Evolutionary conservation across 169 alveolate genomes (phyloP).

Genomic region (Neospora caninum): DNA sequence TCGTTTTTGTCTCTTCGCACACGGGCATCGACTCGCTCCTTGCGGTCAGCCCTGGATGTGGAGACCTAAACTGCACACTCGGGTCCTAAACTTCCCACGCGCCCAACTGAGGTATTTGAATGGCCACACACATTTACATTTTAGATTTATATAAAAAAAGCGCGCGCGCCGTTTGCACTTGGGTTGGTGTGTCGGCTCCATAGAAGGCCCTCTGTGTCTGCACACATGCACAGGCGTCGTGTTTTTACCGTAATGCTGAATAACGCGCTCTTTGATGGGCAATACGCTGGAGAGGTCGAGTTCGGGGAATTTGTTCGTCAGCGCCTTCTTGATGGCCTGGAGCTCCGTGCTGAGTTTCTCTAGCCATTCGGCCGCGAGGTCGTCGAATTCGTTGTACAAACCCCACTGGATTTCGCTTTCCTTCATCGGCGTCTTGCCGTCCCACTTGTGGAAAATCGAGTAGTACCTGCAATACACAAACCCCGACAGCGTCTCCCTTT

Average conservation of each 20-base stretch:
- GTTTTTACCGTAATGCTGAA: conserved; percentile 55
- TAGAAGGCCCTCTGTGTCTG: too few relatives aligned
- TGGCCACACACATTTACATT: too few relatives aligned
- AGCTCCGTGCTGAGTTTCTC: conserved; percentile 48
- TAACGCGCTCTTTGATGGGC: conserved; percentile 63
- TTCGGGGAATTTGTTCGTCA: neutral
- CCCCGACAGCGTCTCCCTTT: neutral
- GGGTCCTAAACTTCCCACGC: too few relatives aligned
- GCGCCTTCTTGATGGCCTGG: conserved; percentile 47
- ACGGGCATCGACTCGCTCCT: too few relatives aligned
- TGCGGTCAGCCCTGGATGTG: too few relatives aligned
- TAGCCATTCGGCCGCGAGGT: conserved; percentile 46
- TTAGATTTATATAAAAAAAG: too few relatives aligned
- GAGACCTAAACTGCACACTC: too few relatives aligned
- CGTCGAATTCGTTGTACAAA: conserved; percentile 62
- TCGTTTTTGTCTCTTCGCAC: too few relatives aligned
- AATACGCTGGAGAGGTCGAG: conserved; percentile 52
- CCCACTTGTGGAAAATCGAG: conserved; percentile 64
- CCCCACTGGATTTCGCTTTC: conserved; percentile 67
- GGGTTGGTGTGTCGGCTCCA: too few relatives aligned
- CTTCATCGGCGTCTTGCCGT: conserved; percentile 23
- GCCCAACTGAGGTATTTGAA: too few relatives aligned
- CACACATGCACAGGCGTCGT: too few relatives aligned
- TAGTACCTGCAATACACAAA: conserved; percentile 36
- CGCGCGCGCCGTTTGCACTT: too few relatives aligned